phyloP scores from a whole-genome alignment of 768 basidiomycete genomes.

The Mycena pura region DNA sequence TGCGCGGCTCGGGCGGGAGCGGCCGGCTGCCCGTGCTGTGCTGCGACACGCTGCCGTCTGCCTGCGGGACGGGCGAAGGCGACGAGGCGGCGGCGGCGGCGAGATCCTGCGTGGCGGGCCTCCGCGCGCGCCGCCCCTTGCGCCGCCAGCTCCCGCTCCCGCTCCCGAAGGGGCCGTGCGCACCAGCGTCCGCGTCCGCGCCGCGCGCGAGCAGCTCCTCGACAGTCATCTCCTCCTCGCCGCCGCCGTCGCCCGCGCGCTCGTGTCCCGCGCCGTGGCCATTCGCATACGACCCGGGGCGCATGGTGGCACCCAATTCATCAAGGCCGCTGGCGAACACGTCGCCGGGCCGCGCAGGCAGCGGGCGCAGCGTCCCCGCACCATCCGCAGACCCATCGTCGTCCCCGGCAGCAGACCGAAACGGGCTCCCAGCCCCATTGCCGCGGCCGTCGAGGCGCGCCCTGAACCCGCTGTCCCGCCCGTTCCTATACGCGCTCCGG shows the following conservation, averaged over 20 bases:
- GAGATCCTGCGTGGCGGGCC: too few species aligned
- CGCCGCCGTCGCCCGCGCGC: not conserved
- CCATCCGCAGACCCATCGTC: too few species aligned
- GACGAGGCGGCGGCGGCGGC: too few species aligned
- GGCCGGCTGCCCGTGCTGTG: not conserved
- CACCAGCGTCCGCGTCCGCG: not conserved
- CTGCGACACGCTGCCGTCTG: not conserved
- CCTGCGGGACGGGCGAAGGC: too few species aligned
- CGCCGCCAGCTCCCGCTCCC: not conserved
- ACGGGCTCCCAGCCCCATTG: not conserved
- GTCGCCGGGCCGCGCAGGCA: slow-evolving; percentile 16
- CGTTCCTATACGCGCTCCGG: too few species aligned
- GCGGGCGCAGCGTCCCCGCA: slow-evolving; percentile 13
- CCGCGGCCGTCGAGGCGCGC: not conserved
- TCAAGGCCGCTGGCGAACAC: too few species aligned
- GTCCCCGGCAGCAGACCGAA: too few species aligned
- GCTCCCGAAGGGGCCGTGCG: not conserved
- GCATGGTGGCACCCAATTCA: too few species aligned
- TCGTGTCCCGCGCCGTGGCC: slow-evolving; percentile 5
- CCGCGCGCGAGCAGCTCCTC: slow-evolving; percentile 23
- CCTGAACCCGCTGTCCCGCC: slow-evolving; percentile 6
- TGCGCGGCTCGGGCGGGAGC: too few species aligned
- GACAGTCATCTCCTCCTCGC: slow-evolving; percentile 25
- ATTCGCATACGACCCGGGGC: too few species aligned
- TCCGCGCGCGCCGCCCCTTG: not conserved